These are phyloP conservation scores for Pseudonitzschia pungens DNA, from an alignment of 108 stramenopile genomes.

Conservation along the genomic window DNA sequence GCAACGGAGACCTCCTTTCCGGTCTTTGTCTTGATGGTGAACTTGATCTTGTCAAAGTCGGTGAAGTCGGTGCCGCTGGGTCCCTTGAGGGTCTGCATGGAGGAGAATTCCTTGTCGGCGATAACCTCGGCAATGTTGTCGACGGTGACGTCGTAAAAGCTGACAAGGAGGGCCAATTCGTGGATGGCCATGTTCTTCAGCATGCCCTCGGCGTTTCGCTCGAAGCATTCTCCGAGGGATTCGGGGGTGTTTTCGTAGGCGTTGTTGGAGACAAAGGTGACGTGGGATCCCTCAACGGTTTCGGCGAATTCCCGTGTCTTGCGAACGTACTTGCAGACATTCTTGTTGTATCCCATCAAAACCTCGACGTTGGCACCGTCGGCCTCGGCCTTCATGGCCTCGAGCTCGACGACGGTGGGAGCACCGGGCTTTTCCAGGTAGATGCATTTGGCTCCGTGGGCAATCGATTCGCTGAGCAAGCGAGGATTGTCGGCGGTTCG, in stretches of 20 bases:
- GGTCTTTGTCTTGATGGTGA: constrained; percentile 92
- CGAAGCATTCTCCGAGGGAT: constrained; percentile 92
- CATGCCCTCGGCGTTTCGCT: constrained; percentile 92
- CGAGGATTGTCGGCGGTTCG: constrained; percentile 89
- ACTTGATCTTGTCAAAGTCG: constrained; percentile 92
- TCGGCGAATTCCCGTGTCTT: constrained; percentile 85
- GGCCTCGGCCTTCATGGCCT: constrained; percentile 69
- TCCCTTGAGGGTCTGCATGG: constrained; percentile 76
- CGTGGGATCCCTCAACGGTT: constrained; percentile 67
- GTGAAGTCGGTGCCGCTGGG: constrained; percentile 79
- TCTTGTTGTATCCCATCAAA: constrained; percentile 93
- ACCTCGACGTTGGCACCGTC: constrained; percentile 78
- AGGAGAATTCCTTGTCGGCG: constrained; percentile 88
- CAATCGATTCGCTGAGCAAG: constrained; percentile 82
- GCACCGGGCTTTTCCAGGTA: constrained; percentile 93
- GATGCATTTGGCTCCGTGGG: constrained; percentile 62
- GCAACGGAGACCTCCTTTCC: constrained; percentile 81
- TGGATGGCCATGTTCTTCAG: constrained; percentile 96
- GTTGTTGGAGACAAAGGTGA: constrained; percentile 90
- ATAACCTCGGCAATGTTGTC: constrained; percentile 78
- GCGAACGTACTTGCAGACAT: constrained; percentile 89
- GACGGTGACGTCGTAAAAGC: constrained; percentile 87
- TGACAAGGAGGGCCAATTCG: constrained; percentile 85
- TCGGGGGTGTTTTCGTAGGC: constrained; percentile 87
- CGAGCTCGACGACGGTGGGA: constrained; percentile 82